Evolutionary conservation across 768 basidiomycete species (phyloP).

Genomic region (Trametes villosa): DNA sequence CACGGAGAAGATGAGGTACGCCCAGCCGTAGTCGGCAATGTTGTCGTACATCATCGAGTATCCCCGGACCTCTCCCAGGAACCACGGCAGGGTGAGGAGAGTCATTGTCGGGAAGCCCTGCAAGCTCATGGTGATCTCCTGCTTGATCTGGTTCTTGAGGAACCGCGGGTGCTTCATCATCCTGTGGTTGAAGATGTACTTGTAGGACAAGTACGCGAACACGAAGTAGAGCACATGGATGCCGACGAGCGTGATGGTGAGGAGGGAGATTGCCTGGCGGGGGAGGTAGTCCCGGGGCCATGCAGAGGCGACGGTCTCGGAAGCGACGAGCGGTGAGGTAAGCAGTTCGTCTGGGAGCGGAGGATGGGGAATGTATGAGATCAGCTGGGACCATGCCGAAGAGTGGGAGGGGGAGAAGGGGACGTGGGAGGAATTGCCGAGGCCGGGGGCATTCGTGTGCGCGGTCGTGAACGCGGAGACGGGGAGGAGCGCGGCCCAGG

Average conservation of each 20-base stretch:
- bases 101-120: slow-evolving; percentile 84
- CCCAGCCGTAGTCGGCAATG: slow-evolving; percentile 78
- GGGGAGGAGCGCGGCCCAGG: slow-evolving; percentile 81
- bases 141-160: slow-evolving; percentile 81
- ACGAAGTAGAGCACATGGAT: slow-evolving; percentile 87
- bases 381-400: slow-evolving; percentile 57
- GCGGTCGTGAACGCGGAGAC: slow-evolving; percentile 36
- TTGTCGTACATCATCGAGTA: slow-evolving; percentile 79
- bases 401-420: slow-evolving; percentile 40
- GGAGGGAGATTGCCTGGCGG: slow-evolving; percentile 77
- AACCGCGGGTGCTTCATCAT: slow-evolving; percentile 97
- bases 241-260: slow-evolving; percentile 73
- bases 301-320: slow-evolving; percentile 54
- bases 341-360: slow-evolving; percentile 46
- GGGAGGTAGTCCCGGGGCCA: slow-evolving; percentile 87
- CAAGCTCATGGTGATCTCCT: slow-evolving; percentile 78
- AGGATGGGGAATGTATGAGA: slow-evolving; percentile 62
- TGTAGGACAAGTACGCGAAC: slow-evolving; percentile 85
- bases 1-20: slow-evolving; percentile 69
- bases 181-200: slow-evolving; percentile 88
- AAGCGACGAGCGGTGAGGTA: slow-evolving; percentile 29
- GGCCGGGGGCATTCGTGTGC: slow-evolving; percentile 24
- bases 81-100: slow-evolving; percentile 89
- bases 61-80: slow-evolving; percentile 89
- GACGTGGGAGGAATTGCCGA: slow-evolving; percentile 40